Evolutionary conservation across 257 asterid genomes (phyloP).

Genomic region (Asclepias syriaca): DNA sequence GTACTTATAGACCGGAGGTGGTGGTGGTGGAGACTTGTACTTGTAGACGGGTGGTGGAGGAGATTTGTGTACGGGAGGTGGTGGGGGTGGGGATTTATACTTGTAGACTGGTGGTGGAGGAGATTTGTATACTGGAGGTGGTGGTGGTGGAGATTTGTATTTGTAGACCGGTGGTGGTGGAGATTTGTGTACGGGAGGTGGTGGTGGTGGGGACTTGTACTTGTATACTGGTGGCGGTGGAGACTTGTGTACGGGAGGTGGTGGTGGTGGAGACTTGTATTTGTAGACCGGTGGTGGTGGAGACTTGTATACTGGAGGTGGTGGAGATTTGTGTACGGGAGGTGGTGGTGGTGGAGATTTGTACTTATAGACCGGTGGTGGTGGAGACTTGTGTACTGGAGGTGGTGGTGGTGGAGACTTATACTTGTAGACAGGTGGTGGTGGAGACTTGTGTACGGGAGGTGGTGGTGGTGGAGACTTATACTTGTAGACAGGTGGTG

Average conservation of each 20-base stretch:
- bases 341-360: slow-evolving; percentile 11
- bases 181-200: slow-evolving; percentile 4
- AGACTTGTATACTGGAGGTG: neutral
- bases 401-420: slow-evolving; percentile 11
- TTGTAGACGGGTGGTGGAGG: neutral
- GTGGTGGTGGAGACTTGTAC: neutral
- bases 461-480: slow-evolving; percentile 1
- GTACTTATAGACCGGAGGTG: neutral
- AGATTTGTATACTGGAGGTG: neutral
- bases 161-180: neutral
- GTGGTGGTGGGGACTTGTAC: neutral
- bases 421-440: neutral
- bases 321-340: neutral
- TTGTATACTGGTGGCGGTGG: too few species aligned
- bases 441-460: neutral
- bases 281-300: slow-evolving; percentile 11
- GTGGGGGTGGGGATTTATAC: slow-evolving; percentile 10
- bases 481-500: neutral
- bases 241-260: neutral
- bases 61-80: neutral
- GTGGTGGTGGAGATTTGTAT: slow-evolving; percentile 4
- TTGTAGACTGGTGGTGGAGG: neutral
- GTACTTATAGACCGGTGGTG: neutral
- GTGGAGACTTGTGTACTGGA: slow-evolving; percentile 8
- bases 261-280: neutral